Evolutionary conservation across 2,329 filamentous ascomycete species (phyloP).

Genomic region (Aspergillus sojae): DNA sequence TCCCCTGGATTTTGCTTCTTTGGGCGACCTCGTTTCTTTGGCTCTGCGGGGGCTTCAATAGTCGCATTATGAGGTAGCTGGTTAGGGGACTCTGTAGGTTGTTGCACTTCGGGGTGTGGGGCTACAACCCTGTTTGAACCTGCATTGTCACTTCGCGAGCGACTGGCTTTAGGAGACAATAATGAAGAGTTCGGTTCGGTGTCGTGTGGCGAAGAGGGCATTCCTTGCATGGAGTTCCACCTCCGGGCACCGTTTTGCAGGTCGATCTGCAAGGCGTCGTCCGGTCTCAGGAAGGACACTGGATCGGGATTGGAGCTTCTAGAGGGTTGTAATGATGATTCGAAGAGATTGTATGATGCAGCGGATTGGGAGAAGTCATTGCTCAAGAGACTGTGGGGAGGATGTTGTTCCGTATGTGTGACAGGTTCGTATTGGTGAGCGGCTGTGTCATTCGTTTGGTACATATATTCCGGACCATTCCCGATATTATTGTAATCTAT

Average conservation of each 20-base stretch:
- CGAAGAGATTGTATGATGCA: constrained; percentile 28
- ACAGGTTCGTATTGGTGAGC: constrained; percentile 3
- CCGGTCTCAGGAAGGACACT: constrained; percentile 18
- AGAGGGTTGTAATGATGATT: constrained; percentile 22
- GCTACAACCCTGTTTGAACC: constrained; percentile 11
- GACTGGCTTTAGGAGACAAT: constrained; percentile 26
- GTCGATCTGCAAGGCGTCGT: constrained; percentile 10
- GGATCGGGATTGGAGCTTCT: constrained; percentile 6
- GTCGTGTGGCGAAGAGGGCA: constrained; percentile 40
- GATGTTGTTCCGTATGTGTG: not conserved
- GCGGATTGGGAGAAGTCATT: constrained; percentile 14
- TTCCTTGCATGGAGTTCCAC: constrained; percentile 30
- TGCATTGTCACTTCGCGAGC: constrained; percentile 27
- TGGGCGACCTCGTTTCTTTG: constrained; percentile 33
- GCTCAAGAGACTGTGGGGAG: constrained; percentile 6
- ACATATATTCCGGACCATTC: not conserved
- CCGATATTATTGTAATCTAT: not conserved
- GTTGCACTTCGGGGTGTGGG: constrained; percentile 16
- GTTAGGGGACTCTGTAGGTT: constrained; percentile 24
- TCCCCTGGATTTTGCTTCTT: constrained; percentile 32
- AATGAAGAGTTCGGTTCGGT: constrained; percentile 45
- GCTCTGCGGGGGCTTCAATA: constrained; percentile 25
- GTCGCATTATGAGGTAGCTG: constrained; percentile 31
- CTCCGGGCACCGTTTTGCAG: constrained; percentile 21
- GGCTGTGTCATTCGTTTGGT: not conserved